Evolutionary conservation across 805 yeast genomes (phyloP), one percentile per base, ranked within the genome.

Genomic region (Starmerella vitae): DNA sequence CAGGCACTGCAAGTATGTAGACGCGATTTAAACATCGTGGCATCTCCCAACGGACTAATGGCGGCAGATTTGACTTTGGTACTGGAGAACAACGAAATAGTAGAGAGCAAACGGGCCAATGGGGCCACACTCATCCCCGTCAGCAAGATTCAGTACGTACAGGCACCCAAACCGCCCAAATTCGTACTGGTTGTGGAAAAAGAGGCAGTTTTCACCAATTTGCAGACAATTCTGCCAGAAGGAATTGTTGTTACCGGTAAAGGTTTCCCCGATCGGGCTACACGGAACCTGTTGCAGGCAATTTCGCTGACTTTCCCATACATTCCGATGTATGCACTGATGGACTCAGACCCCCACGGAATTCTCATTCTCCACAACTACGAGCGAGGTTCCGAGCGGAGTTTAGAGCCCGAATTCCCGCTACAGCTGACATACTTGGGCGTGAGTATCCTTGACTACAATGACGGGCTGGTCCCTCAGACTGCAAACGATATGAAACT

Each of bases 301-400:
- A 36, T 70, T 10, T 38, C 55, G 10, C 36, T 44, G 3, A 42
- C 50, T 15, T 43, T 56, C n/a, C 61, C 64, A 0, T 35, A 47
- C 0, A 50, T 63, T 1, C 71, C 70, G 1, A 51, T 72, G 1
- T 51, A 54, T 17, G 74, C 69, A 1, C 60, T 71, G 25, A 73
- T 75, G 20, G 85, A 78, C 52, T 67, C 78, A 13, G 85, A 78
- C 47, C 70, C 78, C 2, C 72, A 72, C 52, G 85, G 85, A 0
- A 51, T 74, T 8, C 63, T 64, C 46, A 77, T 77, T 25, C 58
- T 65, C 41, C 39, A 66, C 51, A 55, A 53, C 5, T 64, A 63
- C 43, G 50, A 54, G 48, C 31, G 35, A 37, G 52, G 63, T 13
- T 38, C 53, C 4, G 46, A 41, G 18, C n/a, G 32, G 14, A 20